Base-by-base conservation (phyloP, 371 early-diverging fungal species). In the Mucor plumbeus region DNA sequence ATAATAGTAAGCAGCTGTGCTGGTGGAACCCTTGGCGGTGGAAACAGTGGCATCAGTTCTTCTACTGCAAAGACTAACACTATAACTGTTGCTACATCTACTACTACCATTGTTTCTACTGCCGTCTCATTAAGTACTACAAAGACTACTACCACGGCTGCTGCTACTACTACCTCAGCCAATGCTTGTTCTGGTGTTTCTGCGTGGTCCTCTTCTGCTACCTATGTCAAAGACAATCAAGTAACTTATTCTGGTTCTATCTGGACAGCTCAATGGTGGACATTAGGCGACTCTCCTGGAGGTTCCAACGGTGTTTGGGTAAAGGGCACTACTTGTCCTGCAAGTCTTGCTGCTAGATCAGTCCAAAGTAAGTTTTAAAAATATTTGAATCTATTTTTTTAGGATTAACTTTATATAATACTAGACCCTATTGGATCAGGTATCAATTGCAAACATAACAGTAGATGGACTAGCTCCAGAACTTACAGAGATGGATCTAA, bases 221-320 rank as follows among this genome's bases (percentile, higher is more conserved):
- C 68, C 1, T 82, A 82, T 34, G 60, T 53, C 7, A 58, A 62
- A 17, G 74, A 71, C 0, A 60, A 41, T 56, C 67, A 68, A 47
- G 85, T 82, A 10, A 72, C 73, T 31, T 81, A 84, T 67, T 56
- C 69, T 15, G 72, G 71, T 11, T 65, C 65, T 40, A 48, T 84
- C 13, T 85, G 74, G 78, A 69, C 72, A 38, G 81, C 81, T 65
- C 55, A 70, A 50, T 85, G 85, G 85, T 84, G 85, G 85, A 77
- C 84, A n/a, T 70, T 73, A 53, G 71, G 65, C 38, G 85, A 87
- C 65, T 33, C 44, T 21, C 83, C 82, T 50, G 74, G 73, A 39
- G 69, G 77, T n/a, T n/a, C 47, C 7, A 36, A 64, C 6, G 73
- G 71, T 39, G 80, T 76, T 14, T 82, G 83, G 83, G 47, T 47